Conservation (phyloP, 2,329 filamentous ascomycete species). For the Ophiostoma perfectum region DNA sequence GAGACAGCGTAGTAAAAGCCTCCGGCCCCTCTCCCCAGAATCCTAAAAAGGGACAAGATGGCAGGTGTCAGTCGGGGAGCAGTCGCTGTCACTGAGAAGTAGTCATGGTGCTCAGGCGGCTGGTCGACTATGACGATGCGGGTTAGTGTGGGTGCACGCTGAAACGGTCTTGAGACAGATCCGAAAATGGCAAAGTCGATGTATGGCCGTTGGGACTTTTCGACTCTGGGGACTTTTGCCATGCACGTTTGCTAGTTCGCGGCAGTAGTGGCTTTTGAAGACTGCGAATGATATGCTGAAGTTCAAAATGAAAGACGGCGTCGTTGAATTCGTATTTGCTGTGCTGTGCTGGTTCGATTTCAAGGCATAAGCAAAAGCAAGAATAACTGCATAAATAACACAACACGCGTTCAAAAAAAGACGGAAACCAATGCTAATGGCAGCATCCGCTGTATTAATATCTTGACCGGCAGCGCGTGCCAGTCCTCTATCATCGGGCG, state of each 20-base stretch:
- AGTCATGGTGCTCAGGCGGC: background rate
- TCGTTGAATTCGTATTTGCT: background rate
- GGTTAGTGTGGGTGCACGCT: background rate
- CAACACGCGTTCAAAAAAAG: background rate
- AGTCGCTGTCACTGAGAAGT: background rate
- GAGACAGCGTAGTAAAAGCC: background rate
- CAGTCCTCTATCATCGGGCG: background rate
- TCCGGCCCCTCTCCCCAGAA: background rate
- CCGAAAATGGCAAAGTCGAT: background rate
- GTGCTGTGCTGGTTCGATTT: background rate
- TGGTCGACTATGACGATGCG: background rate
- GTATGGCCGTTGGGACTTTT: background rate
- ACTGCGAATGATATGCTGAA: background rate
- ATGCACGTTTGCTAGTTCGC: background rate
- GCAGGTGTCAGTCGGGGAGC: no score
- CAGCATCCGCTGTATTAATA: background rate
- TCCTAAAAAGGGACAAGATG: no score
- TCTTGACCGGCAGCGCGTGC: background rate
- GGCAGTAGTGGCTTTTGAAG: background rate
- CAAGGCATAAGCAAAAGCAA: no score
- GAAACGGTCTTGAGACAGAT: conserved; percentile 13
- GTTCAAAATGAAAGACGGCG: background rate
- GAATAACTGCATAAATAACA: no score
- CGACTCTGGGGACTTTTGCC: background rate
- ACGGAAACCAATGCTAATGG: background rate